Base-by-base conservation (phyloP, 805 yeast genomes). In the Ogataea pilisensis region DNA sequence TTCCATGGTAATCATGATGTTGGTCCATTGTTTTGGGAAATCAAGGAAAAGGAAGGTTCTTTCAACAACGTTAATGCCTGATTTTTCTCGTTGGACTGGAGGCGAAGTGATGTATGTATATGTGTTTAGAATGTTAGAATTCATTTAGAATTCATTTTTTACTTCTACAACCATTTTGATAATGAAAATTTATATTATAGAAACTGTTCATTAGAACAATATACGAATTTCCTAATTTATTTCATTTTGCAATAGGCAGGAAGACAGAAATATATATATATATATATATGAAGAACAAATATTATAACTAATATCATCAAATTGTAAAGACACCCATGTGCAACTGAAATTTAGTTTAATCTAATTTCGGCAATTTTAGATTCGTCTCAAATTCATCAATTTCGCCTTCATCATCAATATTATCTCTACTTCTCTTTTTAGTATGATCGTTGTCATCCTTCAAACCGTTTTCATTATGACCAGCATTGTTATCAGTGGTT, bases 1-100 rank as follows among this genome's bases (percentile, higher is more conserved):
- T 93, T 78, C 70, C 97, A 93, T 60, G 99, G 99, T 50, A 93
- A 93, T 64, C 82, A 82, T 66, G 90, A 90, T 61, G 95, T 89
- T 49, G 96, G 95, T 45, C 79, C 85, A 34, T 73, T 85, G 42
- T 86, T 93, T 70, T 91, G 96, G 91, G 91, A 86, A 57, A 78
- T 85, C 54, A 91, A 90, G 68, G 90, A 77, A 60, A 69, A 78
- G 55, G 98, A 91, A 68, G 79, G 83, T 41, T 88, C 96, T 9
- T 93, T 91, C 68, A 85, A 86, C 63, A 86, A 88, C 58, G 93
- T 86, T 29, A 72, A 73, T 20, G 75, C 69, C 30, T 73, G 62
- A 55, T 16, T n/a, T n/a, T n/a, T n/a, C 14, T 13, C 17, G 19
- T 14, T 29, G 19, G 9, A 29, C 12, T 29, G 11, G 4, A n/a